These are phyloP conservation scores for Yamadazyma pseudoaaseri DNA, from an alignment of 1,139 yeast genomes.

Conservation along the genomic window DNA sequence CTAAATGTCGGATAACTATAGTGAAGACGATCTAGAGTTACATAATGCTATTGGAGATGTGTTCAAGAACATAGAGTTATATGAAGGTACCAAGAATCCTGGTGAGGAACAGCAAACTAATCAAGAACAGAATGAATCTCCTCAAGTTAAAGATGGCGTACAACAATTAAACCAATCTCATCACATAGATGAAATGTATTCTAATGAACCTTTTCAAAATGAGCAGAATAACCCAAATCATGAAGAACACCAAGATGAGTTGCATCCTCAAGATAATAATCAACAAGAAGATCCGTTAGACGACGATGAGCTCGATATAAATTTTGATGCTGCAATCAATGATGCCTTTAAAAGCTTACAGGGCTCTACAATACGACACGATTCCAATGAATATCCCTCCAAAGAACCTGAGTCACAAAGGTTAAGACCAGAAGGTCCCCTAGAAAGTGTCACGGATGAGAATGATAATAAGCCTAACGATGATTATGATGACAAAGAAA, in stretches of 20 bases:
- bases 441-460: background rate
- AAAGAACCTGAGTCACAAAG: background rate
- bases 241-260: constrained; percentile 4
- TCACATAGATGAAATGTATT: background rate
- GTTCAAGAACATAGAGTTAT: constrained; percentile 27
- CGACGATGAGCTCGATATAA: constrained; percentile 20
- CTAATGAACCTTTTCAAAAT: background rate
- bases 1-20: constrained; percentile 9
- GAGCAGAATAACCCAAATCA: background rate
- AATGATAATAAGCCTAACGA: constrained; percentile 4
- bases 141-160: background rate
- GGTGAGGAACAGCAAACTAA: constrained; percentile 3
- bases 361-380: constrained; percentile 7
- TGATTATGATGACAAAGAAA: background rate
- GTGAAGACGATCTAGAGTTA: constrained; percentile 22
- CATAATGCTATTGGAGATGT: constrained; percentile 41
- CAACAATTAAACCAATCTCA: background rate
- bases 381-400: background rate
- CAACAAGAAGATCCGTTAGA: constrained; percentile 7
- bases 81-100: background rate
- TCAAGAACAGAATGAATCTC: constrained; percentile 4
- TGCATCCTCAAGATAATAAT: constrained; percentile 1
- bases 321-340: constrained; percentile 28
- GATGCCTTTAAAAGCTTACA: constrained; percentile 23
- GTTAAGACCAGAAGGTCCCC: background rate